Evolutionary conservation across 2,329 filamentous ascomycete species (phyloP).

Genomic region (Atkinsonella hypoxylon): DNA sequence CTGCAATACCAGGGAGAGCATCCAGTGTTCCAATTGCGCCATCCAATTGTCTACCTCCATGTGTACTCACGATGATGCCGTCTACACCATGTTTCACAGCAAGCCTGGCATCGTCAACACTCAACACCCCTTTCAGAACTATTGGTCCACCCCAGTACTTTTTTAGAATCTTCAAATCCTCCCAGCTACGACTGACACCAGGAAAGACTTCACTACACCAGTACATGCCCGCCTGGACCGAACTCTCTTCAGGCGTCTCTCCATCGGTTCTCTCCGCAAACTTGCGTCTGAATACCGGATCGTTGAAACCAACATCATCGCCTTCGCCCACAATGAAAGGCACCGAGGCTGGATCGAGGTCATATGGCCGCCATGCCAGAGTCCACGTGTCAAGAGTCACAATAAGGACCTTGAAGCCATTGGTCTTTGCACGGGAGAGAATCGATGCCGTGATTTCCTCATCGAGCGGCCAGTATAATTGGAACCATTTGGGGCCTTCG

Average conservation of each 20-base stretch:
- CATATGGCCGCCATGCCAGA: constrained; percentile 55
- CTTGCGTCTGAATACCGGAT: constrained; percentile 46
- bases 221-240: constrained; percentile 34
- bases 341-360: constrained; percentile 51
- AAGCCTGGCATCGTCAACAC: constrained; percentile 26
- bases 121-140: constrained; percentile 29
- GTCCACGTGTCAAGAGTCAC: constrained; percentile 63
- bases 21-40: constrained; percentile 36
- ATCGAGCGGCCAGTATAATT: constrained; percentile 61
- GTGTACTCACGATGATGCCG: constrained; percentile 30
- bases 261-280: constrained; percentile 26
- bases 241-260: constrained; percentile 33
- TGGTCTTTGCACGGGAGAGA: constrained; percentile 45
- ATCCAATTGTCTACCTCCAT: constrained; percentile 31
- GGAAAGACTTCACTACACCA: constrained; percentile 44
- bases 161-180: constrained; percentile 45
- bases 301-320: constrained; percentile 49
- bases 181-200: constrained; percentile 39
- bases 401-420: constrained; percentile 53
- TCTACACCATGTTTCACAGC: constrained; percentile 26
- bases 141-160: constrained; percentile 46
- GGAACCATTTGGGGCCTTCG: constrained; percentile 53
- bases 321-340: constrained; percentile 49
- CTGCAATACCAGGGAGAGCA: constrained; percentile 32
- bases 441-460: constrained; percentile 55